phyloP scores from a whole-genome alignment of 2,329 filamentous ascomycete species.

The Botrytis deweyae region DNA sequence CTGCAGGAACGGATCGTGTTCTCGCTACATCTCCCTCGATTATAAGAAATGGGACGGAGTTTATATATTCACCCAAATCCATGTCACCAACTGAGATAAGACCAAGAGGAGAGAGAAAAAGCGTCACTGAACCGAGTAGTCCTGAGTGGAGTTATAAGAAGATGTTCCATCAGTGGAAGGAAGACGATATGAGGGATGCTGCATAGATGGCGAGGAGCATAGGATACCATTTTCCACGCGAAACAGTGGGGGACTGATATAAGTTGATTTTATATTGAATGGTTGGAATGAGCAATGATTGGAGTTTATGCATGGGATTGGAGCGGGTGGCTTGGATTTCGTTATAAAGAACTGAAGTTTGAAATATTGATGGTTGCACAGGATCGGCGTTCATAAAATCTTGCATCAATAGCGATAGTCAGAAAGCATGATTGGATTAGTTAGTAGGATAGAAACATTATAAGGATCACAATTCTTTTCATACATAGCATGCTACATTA shows the following conservation, averaged over 20 bases:
- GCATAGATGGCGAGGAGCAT: background rate
- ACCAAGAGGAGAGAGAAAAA: slow-evolving; percentile 4
- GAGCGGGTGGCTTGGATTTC: background rate
- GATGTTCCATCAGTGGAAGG: slow-evolving; percentile 24
- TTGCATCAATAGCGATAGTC: slow-evolving; percentile 4
- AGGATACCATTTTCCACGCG: background rate
- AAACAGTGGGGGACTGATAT: background rate
- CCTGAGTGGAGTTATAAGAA: slow-evolving; percentile 30
- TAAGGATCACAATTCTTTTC: background rate
- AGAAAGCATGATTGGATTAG: background rate
- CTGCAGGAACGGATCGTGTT: slow-evolving; percentile 33
- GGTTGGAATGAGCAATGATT: slow-evolving; percentile 3
- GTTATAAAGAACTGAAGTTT: background rate
- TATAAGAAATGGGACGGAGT: slow-evolving; percentile 19
- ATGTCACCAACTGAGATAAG: slow-evolving; percentile 6
- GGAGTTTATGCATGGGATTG: slow-evolving; percentile 9
- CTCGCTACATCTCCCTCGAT: slow-evolving; percentile 34
- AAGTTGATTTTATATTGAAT: background rate
- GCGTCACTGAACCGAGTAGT: slow-evolving; percentile 24
- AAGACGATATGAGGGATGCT: slow-evolving; percentile 14
- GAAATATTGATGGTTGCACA: background rate
- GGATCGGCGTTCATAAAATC: background rate
- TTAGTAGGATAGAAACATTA: background rate
- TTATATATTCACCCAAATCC: slow-evolving; percentile 18
- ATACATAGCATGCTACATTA: background rate